phyloP scores from a whole-genome alignment of 768 basidiomycete species.

The Sistotremastrum niveocremeum region DNA sequence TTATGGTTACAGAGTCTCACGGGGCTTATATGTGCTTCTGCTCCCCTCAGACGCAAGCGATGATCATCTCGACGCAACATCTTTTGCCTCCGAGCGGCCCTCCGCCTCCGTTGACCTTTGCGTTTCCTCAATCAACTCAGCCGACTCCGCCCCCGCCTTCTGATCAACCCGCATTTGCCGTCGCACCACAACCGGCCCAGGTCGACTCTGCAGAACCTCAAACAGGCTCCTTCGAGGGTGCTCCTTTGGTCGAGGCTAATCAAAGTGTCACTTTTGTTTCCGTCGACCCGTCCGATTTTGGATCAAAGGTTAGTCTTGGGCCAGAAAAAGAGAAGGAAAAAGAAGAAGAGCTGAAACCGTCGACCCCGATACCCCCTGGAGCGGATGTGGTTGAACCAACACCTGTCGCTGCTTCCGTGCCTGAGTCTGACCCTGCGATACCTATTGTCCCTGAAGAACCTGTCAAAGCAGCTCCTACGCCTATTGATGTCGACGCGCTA shows the following conservation, averaged over 20 bases:
- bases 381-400: too few species aligned
- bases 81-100: slow-evolving; percentile 29
- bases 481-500: slow-evolving; percentile 8
- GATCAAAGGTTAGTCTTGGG: neutral
- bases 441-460: too few species aligned
- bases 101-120: neutral
- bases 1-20: too few species aligned
- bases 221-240: neutral
- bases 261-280: slow-evolving; percentile 1
- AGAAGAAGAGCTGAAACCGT: neutral
- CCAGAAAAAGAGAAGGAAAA: neutral
- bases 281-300: slow-evolving; percentile 4
- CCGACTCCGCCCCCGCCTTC: slow-evolving; percentile 2
- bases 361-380: too few species aligned
- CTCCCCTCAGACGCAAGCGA: slow-evolving; percentile 60
- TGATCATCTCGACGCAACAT: slow-evolving; percentile 84
- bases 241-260: neutral
- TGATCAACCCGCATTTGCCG: slow-evolving; percentile 4
- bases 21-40: too few species aligned
- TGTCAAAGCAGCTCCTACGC: slow-evolving; percentile 2
- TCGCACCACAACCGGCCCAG: slow-evolving; percentile 4
- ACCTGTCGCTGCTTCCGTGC: too few species aligned
- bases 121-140: slow-evolving; percentile 11
- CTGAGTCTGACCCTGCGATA: too few species aligned
- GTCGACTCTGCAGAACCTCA: neutral